Percentiles rank a stretch among this genome's conserved stretches.
Conservation (phyloP, 768 basidiomycete genomes). For the Albatrellus ellisii region DNA sequence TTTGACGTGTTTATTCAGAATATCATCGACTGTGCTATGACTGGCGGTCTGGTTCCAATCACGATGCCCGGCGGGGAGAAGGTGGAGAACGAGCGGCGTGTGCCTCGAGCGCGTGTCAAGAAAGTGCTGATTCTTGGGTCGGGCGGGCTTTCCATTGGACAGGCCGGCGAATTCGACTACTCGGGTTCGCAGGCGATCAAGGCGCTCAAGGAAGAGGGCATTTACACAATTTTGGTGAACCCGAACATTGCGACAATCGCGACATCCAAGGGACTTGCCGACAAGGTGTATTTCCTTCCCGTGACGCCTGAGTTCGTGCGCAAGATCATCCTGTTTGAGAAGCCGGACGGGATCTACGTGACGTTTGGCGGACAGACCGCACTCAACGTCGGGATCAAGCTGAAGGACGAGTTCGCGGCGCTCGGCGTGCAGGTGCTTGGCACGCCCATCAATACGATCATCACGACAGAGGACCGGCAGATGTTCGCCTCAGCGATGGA, state of each 20-base stretch:
- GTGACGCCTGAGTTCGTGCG: slow-evolving; percentile 96
- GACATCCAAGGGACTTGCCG: slow-evolving; percentile 92
- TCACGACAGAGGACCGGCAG: slow-evolving; percentile 56
- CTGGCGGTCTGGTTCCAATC: slow-evolving; percentile 41
- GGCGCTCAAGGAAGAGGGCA: slow-evolving; percentile 96
- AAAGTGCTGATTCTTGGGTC: slow-evolving; percentile 97
- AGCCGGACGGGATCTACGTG: slow-evolving; percentile 97
- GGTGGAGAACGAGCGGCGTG: slow-evolving; percentile 65
- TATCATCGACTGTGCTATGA: slow-evolving; percentile 58
- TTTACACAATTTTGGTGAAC: slow-evolving; percentile 97
- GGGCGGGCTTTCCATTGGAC: slow-evolving; percentile 94
- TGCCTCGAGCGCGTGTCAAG: slow-evolving; percentile 62
- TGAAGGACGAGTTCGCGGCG: slow-evolving; percentile 60
- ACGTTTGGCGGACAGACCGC: slow-evolving; percentile 98
- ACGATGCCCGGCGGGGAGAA: slow-evolving; percentile 68
- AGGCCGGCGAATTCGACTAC: slow-evolving; percentile 99
- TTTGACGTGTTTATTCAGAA: slow-evolving; percentile 96
- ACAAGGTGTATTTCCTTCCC: slow-evolving; percentile 99
- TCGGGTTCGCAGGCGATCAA: slow-evolving; percentile 99
- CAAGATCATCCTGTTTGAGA: slow-evolving; percentile 97
- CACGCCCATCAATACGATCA: slow-evolving; percentile 82
- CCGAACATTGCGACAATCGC: slow-evolving; percentile 99
- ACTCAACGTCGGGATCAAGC: slow-evolving; percentile 91
- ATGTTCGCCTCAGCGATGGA: slow-evolving; percentile 84
- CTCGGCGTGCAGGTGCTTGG: slow-evolving; percentile 84